These are phyloP conservation scores for Zygosaccharomyces siamensis DNA, from an alignment of 805 yeast genomes.

Conservation along the genomic window DNA sequence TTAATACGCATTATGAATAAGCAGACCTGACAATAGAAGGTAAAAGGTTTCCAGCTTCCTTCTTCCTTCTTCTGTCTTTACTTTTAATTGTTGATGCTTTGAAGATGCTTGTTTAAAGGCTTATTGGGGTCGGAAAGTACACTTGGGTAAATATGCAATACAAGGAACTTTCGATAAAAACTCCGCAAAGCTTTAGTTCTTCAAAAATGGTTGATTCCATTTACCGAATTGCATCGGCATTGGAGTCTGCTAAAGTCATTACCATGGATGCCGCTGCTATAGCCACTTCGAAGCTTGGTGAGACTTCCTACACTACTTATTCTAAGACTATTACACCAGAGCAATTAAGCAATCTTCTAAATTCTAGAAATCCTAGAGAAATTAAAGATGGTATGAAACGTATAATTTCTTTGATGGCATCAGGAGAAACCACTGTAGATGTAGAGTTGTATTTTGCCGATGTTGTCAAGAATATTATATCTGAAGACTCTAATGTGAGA, in stretches of 20 bases:
- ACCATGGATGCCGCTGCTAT: slow-evolving; percentile 81
- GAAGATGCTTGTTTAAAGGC: not conserved
- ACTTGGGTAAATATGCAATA: not conserved
- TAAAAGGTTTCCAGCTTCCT: not conserved
- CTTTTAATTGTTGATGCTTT: not conserved
- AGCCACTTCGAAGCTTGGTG: slow-evolving; percentile 62
- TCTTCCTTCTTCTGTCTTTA: slow-evolving; percentile 7
- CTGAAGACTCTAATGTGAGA: slow-evolving; percentile 57
- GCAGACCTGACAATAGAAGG: no score
- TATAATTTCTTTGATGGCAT: slow-evolving; percentile 43
- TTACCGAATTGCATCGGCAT: slow-evolving; percentile 58
- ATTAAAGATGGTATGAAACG: slow-evolving; percentile 55
- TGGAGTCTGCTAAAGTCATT: slow-evolving; percentile 74
- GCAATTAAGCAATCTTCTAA: slow-evolving; percentile 62
- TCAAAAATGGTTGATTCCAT: slow-evolving; percentile 50
- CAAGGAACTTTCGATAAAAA: not conserved
- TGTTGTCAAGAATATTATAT: slow-evolving; percentile 81
- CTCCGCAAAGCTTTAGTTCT: not conserved
- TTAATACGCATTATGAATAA: slow-evolving; percentile 8
- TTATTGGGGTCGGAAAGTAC: not conserved
- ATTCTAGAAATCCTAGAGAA: slow-evolving; percentile 65
- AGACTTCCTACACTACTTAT: slow-evolving; percentile 47
- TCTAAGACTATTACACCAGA: slow-evolving; percentile 47
- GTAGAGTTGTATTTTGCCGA: slow-evolving; percentile 65
- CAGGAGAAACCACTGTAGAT: slow-evolving; percentile 36